Percentiles rank a stretch among this genome's conserved stretches.
phyloP scores from a whole-genome alignment of 2,329 filamentous ascomycete genomes.

The Penicillium sp. region DNA sequence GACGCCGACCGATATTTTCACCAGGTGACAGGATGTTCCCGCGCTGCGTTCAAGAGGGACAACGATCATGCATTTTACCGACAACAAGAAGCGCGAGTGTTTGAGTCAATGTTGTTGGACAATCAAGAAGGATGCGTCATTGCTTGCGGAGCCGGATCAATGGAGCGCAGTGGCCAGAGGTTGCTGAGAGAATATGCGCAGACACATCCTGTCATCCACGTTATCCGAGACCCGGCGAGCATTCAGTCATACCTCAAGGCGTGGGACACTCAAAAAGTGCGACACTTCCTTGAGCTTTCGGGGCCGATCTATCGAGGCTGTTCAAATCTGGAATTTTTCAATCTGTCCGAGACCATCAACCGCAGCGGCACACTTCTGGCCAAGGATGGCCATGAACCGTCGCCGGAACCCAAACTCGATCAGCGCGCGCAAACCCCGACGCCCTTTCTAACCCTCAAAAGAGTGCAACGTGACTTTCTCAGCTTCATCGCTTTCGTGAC shows the following conservation, averaged over 20 bases:
- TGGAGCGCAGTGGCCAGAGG: slow-evolving; percentile 64
- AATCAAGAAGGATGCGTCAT: slow-evolving; percentile 66
- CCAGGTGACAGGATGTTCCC: slow-evolving; percentile 63
- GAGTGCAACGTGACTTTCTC: slow-evolving; percentile 68
- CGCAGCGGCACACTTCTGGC: slow-evolving; percentile 26
- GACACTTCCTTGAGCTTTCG: slow-evolving; percentile 57
- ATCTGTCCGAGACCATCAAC: slow-evolving; percentile 60
- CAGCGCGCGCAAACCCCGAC: slow-evolving; percentile 48
- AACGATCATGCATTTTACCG: slow-evolving; percentile 66
- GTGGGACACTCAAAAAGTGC: slow-evolving; percentile 58
- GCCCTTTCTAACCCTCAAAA: slow-evolving; percentile 68
- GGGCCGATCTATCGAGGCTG: slow-evolving; percentile 62
- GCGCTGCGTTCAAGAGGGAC: slow-evolving; percentile 63
- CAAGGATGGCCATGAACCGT: slow-evolving; percentile 28
- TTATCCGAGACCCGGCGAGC: slow-evolving; percentile 65
- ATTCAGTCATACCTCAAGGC: slow-evolving; percentile 65
- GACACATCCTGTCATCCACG: slow-evolving; percentile 70
- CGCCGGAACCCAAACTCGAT: slow-evolving; percentile 35
- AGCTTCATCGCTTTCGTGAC: slow-evolving; percentile 67
- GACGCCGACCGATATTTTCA: slow-evolving; percentile 71
- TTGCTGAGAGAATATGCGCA: slow-evolving; percentile 64
- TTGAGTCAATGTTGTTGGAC: slow-evolving; percentile 61
- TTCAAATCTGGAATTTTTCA: slow-evolving; percentile 77
- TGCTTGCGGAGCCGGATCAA: slow-evolving; percentile 69
- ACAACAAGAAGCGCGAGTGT: slow-evolving; percentile 62